Conservation (phyloP, 2,329 filamentous ascomycete species). For the Macrophomina tecta region DNA sequence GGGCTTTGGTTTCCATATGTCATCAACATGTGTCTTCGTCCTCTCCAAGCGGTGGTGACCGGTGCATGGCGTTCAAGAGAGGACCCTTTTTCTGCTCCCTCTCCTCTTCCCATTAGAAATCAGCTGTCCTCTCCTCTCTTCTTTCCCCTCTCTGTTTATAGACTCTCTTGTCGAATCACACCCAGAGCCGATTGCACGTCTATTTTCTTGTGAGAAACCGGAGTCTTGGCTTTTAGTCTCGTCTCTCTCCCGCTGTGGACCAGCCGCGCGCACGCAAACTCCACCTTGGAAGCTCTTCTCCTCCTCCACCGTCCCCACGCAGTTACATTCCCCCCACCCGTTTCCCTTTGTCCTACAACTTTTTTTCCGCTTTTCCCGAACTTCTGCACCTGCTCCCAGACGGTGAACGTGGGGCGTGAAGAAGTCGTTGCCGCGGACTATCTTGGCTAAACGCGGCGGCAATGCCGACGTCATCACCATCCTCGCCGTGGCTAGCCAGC, state of each 20-base stretch:
- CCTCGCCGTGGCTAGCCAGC: not conserved
- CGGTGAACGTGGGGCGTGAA: too few species aligned
- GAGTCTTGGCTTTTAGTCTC: too few species aligned
- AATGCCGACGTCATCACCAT: constrained; percentile 7
- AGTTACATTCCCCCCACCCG: not conserved
- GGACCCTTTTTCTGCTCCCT: not conserved
- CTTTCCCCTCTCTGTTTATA: too few species aligned
- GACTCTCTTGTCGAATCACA: too few species aligned
- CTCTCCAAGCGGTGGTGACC: not conserved
- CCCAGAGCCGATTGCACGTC: too few species aligned
- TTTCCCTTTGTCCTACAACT: not conserved
- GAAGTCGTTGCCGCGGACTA: not conserved
- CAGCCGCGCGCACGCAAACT: too few species aligned
- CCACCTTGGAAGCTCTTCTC: not conserved
- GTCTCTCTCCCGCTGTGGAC: too few species aligned
- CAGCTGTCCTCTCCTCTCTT: not conserved
- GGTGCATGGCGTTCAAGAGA: not conserved
- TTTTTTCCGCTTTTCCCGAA: not conserved
- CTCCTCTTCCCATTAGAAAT: not conserved
- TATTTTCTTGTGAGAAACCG: too few species aligned
- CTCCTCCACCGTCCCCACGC: not conserved
- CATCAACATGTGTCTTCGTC: not conserved
- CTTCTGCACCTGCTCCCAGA: not conserved
- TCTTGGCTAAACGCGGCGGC: not conserved
- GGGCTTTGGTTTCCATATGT: not conserved